Percentiles rank a stretch among this genome's conserved stretches.
These are phyloP conservation scores for Aspergillus niger DNA, from an alignment of 2,329 filamentous ascomycete genomes.

Conservation along the genomic window DNA sequence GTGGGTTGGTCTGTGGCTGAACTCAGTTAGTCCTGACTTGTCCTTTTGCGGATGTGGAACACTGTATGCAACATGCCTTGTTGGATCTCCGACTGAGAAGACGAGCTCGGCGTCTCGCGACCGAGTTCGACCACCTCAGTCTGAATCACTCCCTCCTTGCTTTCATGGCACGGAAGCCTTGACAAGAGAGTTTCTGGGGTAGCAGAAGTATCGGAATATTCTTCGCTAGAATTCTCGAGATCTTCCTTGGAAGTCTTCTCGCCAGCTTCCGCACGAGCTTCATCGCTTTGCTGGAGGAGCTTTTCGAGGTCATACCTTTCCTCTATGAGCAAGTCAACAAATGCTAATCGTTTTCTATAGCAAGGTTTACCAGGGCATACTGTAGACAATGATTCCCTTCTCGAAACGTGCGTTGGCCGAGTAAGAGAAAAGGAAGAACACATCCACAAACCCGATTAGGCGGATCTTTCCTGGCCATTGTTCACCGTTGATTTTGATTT, in stretches of 20 bases:
- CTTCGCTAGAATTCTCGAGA: too few species aligned
- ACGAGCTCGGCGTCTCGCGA: background rate
- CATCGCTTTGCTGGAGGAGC: background rate
- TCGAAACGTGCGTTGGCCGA: constrained; percentile 16
- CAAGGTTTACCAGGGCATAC: background rate
- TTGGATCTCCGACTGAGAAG: background rate
- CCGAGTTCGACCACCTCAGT: background rate
- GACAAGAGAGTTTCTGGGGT: background rate
- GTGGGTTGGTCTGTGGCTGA: background rate
- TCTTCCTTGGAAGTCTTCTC: too few species aligned
- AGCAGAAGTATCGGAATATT: too few species aligned
- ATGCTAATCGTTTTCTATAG: background rate
- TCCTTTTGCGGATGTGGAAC: background rate
- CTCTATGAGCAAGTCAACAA: background rate
- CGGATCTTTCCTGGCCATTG: constrained; percentile 19
- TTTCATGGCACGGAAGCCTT: background rate
- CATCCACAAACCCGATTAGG: constrained; percentile 16
- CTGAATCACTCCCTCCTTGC: background rate
- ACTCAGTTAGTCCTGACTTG: background rate
- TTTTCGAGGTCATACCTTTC: constrained; percentile 9
- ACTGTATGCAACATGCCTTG: background rate
- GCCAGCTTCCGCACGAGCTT: background rate
- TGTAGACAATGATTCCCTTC: constrained; percentile 17
- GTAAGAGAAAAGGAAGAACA: constrained; percentile 18
- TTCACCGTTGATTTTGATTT: constrained; percentile 12